Percentiles rank a stretch among this genome's conserved stretches.
These are phyloP conservation scores for Zygoascus flipseniorum DNA, from an alignment of 805 yeast genomes.

Conservation along the genomic window DNA sequence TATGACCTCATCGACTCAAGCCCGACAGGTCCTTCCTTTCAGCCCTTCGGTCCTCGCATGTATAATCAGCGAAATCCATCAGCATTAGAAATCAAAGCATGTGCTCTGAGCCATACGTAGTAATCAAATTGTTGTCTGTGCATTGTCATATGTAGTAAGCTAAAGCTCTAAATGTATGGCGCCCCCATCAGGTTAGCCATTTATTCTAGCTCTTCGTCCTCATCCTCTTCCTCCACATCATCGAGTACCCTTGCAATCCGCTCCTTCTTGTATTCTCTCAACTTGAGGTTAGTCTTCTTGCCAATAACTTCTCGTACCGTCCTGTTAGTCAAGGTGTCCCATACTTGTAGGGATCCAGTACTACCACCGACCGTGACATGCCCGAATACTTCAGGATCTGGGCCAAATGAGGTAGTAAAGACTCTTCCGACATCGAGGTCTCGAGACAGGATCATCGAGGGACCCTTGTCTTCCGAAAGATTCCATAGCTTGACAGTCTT, in stretches of 20 bases:
- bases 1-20: no score
- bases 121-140: no score
- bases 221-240: constrained; percentile 9
- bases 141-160: no score
- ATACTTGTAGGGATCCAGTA: constrained; percentile 72
- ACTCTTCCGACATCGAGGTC: constrained; percentile 95
- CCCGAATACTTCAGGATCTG: constrained; percentile 81
- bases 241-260: constrained; percentile 5
- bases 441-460: constrained; percentile 83
- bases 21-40: no score
- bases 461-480: constrained; percentile 42
- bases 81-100: no score
- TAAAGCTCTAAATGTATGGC: no score
- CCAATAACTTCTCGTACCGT: constrained; percentile 66
- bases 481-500: constrained; percentile 84
- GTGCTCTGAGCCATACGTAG: no score
- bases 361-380: constrained; percentile 83
- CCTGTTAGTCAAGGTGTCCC: constrained; percentile 83
- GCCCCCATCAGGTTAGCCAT: no score
- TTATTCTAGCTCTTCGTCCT: constrained; percentile 6
- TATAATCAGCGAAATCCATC: no score
- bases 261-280: constrained; percentile 1
- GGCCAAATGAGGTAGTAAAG: constrained; percentile 71
- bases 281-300: constrained; percentile 19
- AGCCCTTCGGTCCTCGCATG: no score